Evolutionary conservation across 2,329 filamentous ascomycete species (phyloP), one percentile per base, ranked within the genome.

Genomic region (Metarhizium humberi): DNA sequence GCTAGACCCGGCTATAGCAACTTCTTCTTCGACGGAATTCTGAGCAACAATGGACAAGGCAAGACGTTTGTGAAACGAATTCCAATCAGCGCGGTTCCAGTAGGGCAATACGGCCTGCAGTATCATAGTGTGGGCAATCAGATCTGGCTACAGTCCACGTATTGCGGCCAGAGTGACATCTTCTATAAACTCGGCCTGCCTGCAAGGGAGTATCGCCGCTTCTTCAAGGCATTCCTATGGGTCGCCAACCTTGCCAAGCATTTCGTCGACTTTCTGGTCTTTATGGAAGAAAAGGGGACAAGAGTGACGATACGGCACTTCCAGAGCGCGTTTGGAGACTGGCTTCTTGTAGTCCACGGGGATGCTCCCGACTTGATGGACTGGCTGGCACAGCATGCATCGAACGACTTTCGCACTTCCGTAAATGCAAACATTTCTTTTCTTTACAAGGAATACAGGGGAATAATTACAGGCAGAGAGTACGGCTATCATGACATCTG

Each of bases 241-340:
- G 68, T 92, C 1, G 85, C 82, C 0, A 78, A 86, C 53, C 71
- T 94, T 0, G 76, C 80, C 0, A 92, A 92, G 63, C 83, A 90
- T 61, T 78, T 87, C 29, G 75, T 91, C 1, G 86, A 91, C 58
- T 94, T 79, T 60, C 72, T 87, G 50, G 66, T 69, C 3, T 51
- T 65, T 10, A 68, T 73, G 56, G 60, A 66, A 3, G 60, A 67
- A 8, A 58, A 59, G 13, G 51, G 61, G 0, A 62, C 60, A 0
- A 64, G 63, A 2, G 76, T 87, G 1, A 67, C 69, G 0, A 71
- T 91, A 0, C 54, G 70, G 3, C 70, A 82, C 52, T 92, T 94
- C 59, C 71, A 74, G 8, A 55, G 56, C 0, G 62, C 73, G 0
- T 94, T 94, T 59, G 66, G 70, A 36, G 53, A 57, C 0, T 91